Evolutionary conservation across 139 green algal species (phyloP).

Genomic region (Chlorella sorokiniana): DNA sequence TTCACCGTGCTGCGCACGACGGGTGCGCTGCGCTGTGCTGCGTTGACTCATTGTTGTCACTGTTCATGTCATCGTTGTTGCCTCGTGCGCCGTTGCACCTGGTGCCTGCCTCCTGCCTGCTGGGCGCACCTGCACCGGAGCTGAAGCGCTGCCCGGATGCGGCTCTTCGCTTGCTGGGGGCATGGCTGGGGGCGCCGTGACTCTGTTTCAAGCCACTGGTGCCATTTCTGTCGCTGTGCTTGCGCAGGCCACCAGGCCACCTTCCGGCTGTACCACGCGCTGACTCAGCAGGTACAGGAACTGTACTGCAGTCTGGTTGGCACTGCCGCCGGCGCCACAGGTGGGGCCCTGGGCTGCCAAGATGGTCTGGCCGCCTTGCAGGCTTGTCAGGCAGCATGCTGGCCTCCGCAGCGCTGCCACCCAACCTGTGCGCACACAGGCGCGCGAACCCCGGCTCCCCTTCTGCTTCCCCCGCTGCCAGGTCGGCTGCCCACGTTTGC

Average conservation of each 20-base stretch:
- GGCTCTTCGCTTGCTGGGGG: too few species aligned
- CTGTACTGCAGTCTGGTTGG: slow-evolving; percentile 13
- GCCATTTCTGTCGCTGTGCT: too few species aligned
- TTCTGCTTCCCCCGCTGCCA: neutral
- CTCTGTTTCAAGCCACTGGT: too few species aligned
- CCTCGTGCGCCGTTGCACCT: too few species aligned
- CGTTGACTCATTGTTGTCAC: neutral
- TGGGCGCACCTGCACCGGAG: too few species aligned
- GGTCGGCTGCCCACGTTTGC: slow-evolving; percentile 41
- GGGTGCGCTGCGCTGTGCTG: neutral
- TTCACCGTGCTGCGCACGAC: slow-evolving; percentile 63
- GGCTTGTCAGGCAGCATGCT: neutral
- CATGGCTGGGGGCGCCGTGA: too few species aligned
- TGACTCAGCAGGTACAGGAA: slow-evolving; percentile 38
- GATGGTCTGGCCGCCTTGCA: neutral
- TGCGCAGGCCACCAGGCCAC: slow-evolving; percentile 32
- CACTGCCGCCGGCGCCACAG: neutral
- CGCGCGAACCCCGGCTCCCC: neutral
- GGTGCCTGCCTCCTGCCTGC: too few species aligned
- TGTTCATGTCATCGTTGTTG: too few species aligned
- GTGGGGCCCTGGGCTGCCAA: too few species aligned
- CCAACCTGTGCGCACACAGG: neutral
- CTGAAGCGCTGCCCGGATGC: too few species aligned
- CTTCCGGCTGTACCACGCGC: slow-evolving; percentile 41
- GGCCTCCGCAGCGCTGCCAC: neutral